Evolutionary conservation across 2,329 filamentous ascomycete species (phyloP), one percentile per base, ranked within the genome.

Genomic region (Aspergillus amoenus): DNA sequence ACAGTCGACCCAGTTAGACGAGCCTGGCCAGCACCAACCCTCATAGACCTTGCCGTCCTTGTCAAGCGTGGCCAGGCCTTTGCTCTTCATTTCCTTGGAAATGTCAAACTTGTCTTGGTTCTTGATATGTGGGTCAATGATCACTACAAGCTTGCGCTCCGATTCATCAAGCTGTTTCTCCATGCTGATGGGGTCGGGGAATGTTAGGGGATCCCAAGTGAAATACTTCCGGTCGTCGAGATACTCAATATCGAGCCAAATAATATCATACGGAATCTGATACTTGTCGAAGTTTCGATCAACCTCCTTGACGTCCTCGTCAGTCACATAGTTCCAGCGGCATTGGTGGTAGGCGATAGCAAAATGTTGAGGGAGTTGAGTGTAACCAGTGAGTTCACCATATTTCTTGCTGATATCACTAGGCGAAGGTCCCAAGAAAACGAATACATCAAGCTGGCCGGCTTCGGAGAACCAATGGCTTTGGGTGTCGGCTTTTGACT

Each of bases 191-290:
- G 94, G 93, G 66, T 97, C 87, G 13, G 86, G 82, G 76, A 99
- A 99, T 49, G 88, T 94, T 69, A 96, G 83, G 18, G 87, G 84
- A 68, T 99, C 93, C 90, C 92, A 99, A 0, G 93, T 97, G 73
- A 99, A 99, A 79, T 99, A 99, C 78, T 96, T 95, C 77, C 94
- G 93, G 73, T 89, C 92, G 59, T 99, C 90, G 0, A 93, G 95
- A 75, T 97, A 99, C 77, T 99, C 94, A 64, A 99, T 91, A 68
- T 99, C 94, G 17, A 99, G 86, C 94, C 94, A 99, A 68, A 99
- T 99, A 62, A 97, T 90, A 75, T 99, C 94, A 78, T 97, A 99
- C 0, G 94, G 94, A 54, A 99, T 97, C 71, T 91, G 88, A 76
- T 88, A 86, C 78, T 94, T 95, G 79, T 97, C 93, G 79, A 99